Percentiles rank a stretch among this genome's conserved stretches.
These are phyloP conservation scores for Huiozyma sinensis DNA, from an alignment of 805 yeast species.

Conservation along the genomic window DNA sequence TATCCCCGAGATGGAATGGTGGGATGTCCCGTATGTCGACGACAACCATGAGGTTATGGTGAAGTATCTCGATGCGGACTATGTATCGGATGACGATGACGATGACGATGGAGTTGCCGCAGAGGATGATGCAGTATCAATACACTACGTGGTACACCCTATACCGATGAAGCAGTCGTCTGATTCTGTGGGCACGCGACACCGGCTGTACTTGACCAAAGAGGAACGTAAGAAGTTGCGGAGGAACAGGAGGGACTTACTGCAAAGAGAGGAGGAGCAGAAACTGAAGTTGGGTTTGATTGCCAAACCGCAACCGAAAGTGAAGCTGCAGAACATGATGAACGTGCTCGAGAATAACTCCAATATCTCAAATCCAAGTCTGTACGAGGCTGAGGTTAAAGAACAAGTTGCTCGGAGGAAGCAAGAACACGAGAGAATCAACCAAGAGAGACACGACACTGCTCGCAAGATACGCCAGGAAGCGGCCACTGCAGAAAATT, in stretches of 20 bases:
- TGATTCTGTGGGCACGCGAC: conserved; percentile 29
- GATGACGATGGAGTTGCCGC: conserved; percentile 10
- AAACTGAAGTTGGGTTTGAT: conserved; percentile 69
- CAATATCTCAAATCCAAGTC: conserved; percentile 81
- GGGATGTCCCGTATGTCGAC: conserved; percentile 45
- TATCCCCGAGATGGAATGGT: conserved; percentile 77
- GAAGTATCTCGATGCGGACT: conserved; percentile 17
- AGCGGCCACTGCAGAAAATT: not conserved
- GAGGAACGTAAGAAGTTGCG: conserved; percentile 66
- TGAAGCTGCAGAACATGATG: conserved; percentile 76
- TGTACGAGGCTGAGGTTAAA: conserved; percentile 62
- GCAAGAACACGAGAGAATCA: conserved; percentile 45
- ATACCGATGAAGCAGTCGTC: conserved; percentile 49
- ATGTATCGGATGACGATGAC: conserved; percentile 10
- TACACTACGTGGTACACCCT: conserved; percentile 77
- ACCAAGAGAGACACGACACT: conserved; percentile 42
- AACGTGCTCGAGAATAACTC: conserved; percentile 69
- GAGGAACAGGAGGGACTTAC: conserved; percentile 52
- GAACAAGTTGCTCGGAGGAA: conserved; percentile 57
- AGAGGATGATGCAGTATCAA: conserved; percentile 34
- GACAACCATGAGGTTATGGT: conserved; percentile 37
- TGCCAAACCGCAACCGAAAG: conserved; percentile 84
- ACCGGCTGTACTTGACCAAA: conserved; percentile 57
- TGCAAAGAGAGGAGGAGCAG: conserved; percentile 63
- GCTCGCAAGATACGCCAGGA: conserved; percentile 9